Base-by-base conservation (phyloP, 192 early-diverging fungal genomes). In the Rhizoclosmatium globosum region DNA sequence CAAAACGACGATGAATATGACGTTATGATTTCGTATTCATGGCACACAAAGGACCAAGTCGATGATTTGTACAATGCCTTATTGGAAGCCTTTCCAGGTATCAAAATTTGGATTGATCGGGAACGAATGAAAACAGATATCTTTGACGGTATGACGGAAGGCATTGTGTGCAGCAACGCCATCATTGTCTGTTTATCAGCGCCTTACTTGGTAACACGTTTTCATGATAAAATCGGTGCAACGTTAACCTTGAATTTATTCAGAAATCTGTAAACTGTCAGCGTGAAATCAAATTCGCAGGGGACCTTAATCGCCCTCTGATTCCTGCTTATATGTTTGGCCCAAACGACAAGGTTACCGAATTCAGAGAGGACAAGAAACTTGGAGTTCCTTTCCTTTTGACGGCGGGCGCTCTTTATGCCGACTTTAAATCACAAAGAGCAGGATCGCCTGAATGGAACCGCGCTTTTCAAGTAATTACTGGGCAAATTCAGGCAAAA, bases 301-400 rank as follows among this genome's bases (percentile, higher is more conserved):
- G 67, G 45, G 76, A 77, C 44, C 43, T 77, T 4, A 7, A 61
- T 9, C 71, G 71, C 45, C 76, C 76, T 11, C 6, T 77, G 31
- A 53, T 77, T n/a, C 45, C 45, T 23, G 65, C 58, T 43, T 47
- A 47, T 19, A 74, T 74, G 72, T 74, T 74, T 62, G 4, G 4
- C 3, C 38, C n/a, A 0, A 9, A 6, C 9, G 72, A 74, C 6
- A 39, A 74, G 1, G n/a, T 74, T 4, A 0, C 43, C 13, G 6
- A 13, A 0, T 61, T 62, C n/a, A 23, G n/a, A 7, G 0, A 19
- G 11, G 39, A 59, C 56, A n/a, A 57, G 9, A 38, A 74, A 43
- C 39, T 62, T 21, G 72, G 38, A 9, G 58, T 48, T n/a, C 72
- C 59, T 3, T 62, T 74, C 59, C 48, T 77, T 41, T 45, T 77